phyloP scores from a whole-genome alignment of 176 grass and related monocot species.

The barley (Hordeum vulgare) region MorexV3_pseudomolecules_assembly NC_058522.1:495865469-495865968 shows the following conservation, averaged over 20 bases:
- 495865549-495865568: constrained; percentile 45
- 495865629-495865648: constrained; percentile 52
- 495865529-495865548: not conserved
- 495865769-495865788: too few relatives aligned
- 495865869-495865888: not conserved
- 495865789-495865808: not conserved
- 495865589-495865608: constrained; percentile 60
- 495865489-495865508: constrained; percentile 31
- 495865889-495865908: not conserved
- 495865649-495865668: constrained; percentile 67
- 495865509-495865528: constrained; percentile 68
- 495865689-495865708: constrained; percentile 73
- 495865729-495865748: constrained; percentile 56
- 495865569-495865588: constrained; percentile 52
- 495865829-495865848: constrained; percentile 7
- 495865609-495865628: constrained; percentile 58
- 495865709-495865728: constrained; percentile 86
- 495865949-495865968: not conserved
- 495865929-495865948: not conserved
- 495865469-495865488: not conserved
- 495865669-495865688: constrained; percentile 48
- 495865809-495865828: constrained; percentile 1
- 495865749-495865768: not conserved
- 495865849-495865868: not conserved
- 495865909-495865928: not conserved